phyloP scores from a whole-genome alignment of 2,329 filamentous ascomycete genomes.

The Scytalidium lignicola region DNA sequence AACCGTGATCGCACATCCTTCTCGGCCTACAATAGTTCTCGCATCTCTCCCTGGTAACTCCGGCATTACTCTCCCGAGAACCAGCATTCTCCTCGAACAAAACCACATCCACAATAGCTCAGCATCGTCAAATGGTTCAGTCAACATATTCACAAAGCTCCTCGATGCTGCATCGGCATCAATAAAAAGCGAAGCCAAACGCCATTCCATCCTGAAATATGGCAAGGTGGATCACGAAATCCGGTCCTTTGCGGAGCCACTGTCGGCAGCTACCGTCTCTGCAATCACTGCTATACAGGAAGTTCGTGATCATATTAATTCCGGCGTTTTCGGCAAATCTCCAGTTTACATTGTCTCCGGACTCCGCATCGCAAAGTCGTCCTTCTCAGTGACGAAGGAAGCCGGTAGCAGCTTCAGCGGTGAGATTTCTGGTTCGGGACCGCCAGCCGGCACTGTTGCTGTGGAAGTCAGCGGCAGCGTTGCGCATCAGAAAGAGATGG shows the following conservation, averaged over 20 bases:
- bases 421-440: neutral
- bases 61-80: no score
- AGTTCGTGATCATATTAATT: neutral
- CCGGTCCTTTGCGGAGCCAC: neutral
- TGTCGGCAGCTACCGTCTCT: neutral
- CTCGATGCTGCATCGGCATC: neutral
- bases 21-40: no score
- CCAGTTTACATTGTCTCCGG: neutral
- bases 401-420: neutral
- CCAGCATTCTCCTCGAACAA: no score
- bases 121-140: no score
- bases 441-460: neutral
- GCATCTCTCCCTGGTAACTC: no score
- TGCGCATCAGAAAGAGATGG: neutral
- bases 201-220: neutral
- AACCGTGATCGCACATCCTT: no score
- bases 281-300: neutral
- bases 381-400: conserved; percentile 1
- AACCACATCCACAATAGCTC: no score
- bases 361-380: conserved; percentile 1
- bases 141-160: neutral
- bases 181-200: neutral
- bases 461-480: neutral
- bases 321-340: neutral
- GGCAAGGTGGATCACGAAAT: neutral